Percentiles rank a stretch among this genome's conserved stretches.
These are phyloP conservation scores for Calonectria ilicicola DNA, from an alignment of 2,329 filamentous ascomycete genomes.

Conservation along the genomic window DNA sequence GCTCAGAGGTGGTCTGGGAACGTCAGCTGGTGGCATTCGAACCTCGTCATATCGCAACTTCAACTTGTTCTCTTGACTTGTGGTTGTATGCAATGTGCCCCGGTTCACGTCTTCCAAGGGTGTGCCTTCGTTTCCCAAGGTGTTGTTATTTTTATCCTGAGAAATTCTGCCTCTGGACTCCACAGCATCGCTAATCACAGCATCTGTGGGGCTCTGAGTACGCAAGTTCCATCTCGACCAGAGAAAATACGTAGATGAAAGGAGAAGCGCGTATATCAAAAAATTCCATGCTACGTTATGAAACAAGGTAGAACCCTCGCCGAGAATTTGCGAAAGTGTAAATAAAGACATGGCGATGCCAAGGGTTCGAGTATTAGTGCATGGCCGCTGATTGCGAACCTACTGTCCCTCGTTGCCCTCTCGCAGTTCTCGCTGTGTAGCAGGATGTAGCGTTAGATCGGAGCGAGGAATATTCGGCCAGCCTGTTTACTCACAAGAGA, in stretches of 20 bases:
- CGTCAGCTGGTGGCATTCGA: too few relatives aligned
- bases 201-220: neutral
- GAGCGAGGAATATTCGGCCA: neutral
- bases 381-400: neutral
- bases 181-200: neutral
- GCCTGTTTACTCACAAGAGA: neutral
- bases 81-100: neutral
- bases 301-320: neutral
- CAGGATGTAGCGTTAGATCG: neutral
- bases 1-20: neutral
- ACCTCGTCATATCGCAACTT: neutral
- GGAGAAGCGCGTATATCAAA: neutral
- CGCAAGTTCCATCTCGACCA: neutral
- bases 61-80: neutral
- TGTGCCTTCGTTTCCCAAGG: neutral
- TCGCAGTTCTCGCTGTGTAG: neutral
- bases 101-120: neutral
- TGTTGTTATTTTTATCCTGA: neutral
- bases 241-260: neutral
- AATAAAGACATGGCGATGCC: neutral
- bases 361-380: neutral
- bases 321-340: neutral
- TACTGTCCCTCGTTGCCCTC: neutral
- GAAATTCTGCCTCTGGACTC: neutral
- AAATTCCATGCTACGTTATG: neutral